These are phyloP conservation scores for Castanea sativa DNA, from an alignment of 306 rosid species.

Conservation along the genomic window DNA sequence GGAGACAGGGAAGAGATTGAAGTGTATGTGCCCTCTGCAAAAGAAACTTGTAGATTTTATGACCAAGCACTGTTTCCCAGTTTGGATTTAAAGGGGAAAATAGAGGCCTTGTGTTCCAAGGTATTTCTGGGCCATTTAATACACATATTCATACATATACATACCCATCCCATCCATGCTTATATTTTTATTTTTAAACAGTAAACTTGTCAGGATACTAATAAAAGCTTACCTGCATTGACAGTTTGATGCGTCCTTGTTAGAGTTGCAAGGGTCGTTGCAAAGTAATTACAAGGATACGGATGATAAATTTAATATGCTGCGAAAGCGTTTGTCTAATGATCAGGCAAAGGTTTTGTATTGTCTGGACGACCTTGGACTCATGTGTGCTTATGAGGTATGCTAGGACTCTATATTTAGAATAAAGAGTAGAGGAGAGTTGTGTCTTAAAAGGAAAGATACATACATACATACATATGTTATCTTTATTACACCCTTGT, in stretches of 20 bases:
- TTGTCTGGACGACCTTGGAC: slow-evolving; percentile 87
- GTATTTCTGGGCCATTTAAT: slow-evolving; percentile 37
- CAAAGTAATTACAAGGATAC: slow-evolving; percentile 41
- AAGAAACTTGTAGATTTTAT: slow-evolving; percentile 61
- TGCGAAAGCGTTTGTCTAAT: slow-evolving; percentile 53
- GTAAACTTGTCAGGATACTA: slow-evolving; percentile 18
- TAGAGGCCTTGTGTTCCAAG: slow-evolving; percentile 71
- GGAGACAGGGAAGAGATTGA: slow-evolving; percentile 72
- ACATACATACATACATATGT: neutral
- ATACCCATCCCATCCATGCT: neutral
- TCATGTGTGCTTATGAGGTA: slow-evolving; percentile 89
- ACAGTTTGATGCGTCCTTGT: slow-evolving; percentile 54
- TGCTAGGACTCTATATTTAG: slow-evolving; percentile 15
- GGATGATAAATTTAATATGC: slow-evolving; percentile 44
- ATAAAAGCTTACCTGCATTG: slow-evolving; percentile 27
- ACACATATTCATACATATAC: slow-evolving; percentile 1
- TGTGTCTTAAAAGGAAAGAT: slow-evolving; percentile 4
- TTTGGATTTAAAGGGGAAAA: slow-evolving; percentile 57
- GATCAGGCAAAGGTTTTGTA: slow-evolving; percentile 57
- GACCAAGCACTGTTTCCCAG: slow-evolving; percentile 41
- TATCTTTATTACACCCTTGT: neutral
- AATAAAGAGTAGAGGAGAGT: neutral
- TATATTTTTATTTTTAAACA: slow-evolving; percentile 4
- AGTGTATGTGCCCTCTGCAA: slow-evolving; percentile 53
- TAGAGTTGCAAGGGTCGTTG: slow-evolving; percentile 42